These are phyloP conservation scores for Eucalyptus coolabah DNA, from an alignment of 345 rosid species.

Conservation along the genomic window DNA sequence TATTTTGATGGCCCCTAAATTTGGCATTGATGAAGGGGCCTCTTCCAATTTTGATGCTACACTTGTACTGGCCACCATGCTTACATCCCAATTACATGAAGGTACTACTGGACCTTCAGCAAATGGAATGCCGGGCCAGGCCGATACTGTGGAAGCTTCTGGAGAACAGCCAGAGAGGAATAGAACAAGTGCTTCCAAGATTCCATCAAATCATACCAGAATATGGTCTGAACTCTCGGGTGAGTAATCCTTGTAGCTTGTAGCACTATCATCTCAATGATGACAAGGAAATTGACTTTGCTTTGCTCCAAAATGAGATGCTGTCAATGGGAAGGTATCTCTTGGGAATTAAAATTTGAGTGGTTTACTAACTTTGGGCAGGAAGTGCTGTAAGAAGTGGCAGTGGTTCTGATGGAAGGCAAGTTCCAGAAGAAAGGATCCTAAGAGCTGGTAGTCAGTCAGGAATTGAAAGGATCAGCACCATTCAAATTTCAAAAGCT, in stretches of 20 bases:
- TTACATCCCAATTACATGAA: too few species aligned
- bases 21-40: too few species aligned
- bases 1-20: too few species aligned
- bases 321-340: background rate
- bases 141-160: too few species aligned
- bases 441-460: constrained; percentile 17
- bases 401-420: constrained; percentile 44
- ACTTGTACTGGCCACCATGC: too few species aligned
- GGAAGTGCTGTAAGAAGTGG: constrained; percentile 68
- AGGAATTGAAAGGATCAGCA: constrained; percentile 46
- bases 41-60: too few species aligned
- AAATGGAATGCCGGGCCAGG: too few species aligned
- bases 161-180: too few species aligned
- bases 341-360: background rate
- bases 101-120: accelerated
- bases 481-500: constrained; percentile 44
- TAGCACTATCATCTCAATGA: background rate
- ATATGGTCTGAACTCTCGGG: too few species aligned
- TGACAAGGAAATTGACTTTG: background rate
- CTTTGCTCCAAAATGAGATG: background rate
- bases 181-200: too few species aligned
- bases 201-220: too few species aligned
- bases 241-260: background rate
- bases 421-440: constrained; percentile 28
- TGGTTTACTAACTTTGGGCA: background rate